phyloP scores from a whole-genome alignment of 345 rosid genomes.

The Moringa oleifera region DNA sequence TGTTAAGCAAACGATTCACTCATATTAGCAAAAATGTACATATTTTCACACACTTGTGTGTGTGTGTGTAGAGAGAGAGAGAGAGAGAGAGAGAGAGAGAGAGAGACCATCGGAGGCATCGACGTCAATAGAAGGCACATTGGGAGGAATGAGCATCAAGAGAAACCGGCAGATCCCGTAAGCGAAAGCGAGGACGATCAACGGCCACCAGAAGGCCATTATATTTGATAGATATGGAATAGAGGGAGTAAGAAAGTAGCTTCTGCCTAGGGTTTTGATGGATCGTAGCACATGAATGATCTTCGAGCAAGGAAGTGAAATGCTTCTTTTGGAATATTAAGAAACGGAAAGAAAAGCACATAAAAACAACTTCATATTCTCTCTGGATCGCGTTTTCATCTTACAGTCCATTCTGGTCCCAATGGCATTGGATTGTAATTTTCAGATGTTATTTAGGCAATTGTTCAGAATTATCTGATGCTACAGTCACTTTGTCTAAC shows the following conservation, averaged over 20 bases:
- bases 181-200: constrained; percentile 77
- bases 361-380: too few species aligned
- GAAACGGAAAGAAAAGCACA: neutral
- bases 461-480: too few species aligned
- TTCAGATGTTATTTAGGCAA: too few species aligned
- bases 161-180: constrained; percentile 88
- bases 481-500: too few species aligned
- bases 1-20: constrained; percentile 21
- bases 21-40: constrained; percentile 12
- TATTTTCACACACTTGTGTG: neutral
- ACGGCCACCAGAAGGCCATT: constrained; percentile 91
- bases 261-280: neutral
- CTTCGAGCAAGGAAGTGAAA: neutral
- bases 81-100: constrained; percentile 10
- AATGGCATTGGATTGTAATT: too few species aligned
- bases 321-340: neutral
- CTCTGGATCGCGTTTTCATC: too few species aligned
- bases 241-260: neutral
- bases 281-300: neutral
- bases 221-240: neutral
- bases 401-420: too few species aligned
- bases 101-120: constrained; percentile 83
- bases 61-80: too few species aligned
- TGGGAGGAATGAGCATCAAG: constrained; percentile 82
- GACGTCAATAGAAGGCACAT: constrained; percentile 90